Base-by-base conservation (phyloP, 2,329 filamentous ascomycete species). In the Neurospora sp. region DNA sequence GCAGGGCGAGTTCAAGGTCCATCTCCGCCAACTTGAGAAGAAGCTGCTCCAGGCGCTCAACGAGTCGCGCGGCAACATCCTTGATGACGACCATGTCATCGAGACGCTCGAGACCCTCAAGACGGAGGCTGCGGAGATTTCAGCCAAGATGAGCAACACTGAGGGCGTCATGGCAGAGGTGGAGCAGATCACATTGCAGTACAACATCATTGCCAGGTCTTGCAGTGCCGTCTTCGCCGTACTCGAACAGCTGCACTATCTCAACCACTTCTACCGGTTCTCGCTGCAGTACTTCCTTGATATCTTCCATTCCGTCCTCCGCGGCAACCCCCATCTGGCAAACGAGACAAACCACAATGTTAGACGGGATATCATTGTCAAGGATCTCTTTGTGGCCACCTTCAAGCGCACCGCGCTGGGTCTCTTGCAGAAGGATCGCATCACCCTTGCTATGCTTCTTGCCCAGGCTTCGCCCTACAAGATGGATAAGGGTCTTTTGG, bases 251-350 rank as follows among this genome's bases (percentile, higher is more conserved):
- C 87, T 99, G 70, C 95, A 98, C 81, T 96, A 97, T 78, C 90
- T 99, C 79, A 97, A 99, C 80, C 96, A 98, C 84, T 98, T 98
- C 82, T 99, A 99, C 81, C 96, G 98, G 79, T 99, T 99, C 85
- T 99, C 96, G 43, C 86, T 99, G 71, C 94, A 97, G 80, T 99
- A 97, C 82, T 99, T 99, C 82, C 87, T 97, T 69, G 92, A 97
- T 79, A 99, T 99, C 75, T 99, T 99, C 87, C 92, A 97, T 78
- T 89, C 91, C 6, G 96, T 99, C 8, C 86, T 99, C 46, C 91
- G 91, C 75, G 87, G 89, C 71, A 96, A 96, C 80, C 90, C 90
- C 76, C 89, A 89, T 71, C 84, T 96, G 68, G 86, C 87, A 23
- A 85, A 84, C 71, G 89, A 91, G 79, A 90, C 87, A 39, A 90